Evolutionary conservation across 345 rosid genomes (phyloP).

Genomic region (Populus euphratica): DNA sequence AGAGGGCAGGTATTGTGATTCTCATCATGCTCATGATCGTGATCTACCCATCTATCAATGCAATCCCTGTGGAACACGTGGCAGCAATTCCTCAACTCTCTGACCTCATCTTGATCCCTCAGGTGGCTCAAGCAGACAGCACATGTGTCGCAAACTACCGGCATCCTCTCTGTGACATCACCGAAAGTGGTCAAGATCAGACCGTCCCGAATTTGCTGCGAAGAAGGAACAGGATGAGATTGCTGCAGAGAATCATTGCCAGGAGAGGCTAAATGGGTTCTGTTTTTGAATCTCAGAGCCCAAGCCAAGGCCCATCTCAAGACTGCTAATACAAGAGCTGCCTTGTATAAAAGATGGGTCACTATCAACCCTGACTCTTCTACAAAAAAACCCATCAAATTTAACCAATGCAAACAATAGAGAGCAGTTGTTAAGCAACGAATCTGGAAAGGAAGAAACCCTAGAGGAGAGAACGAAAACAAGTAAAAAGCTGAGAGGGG

Average conservation of each 20-base stretch:
- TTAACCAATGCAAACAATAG: not conserved
- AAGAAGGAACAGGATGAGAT: conserved; percentile 20
- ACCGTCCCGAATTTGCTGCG: conserved; percentile 48
- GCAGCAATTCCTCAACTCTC: conserved; percentile 78
- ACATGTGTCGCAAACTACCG: conserved; percentile 48
- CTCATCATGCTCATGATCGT: conserved; percentile 46
- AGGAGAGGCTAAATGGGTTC: conserved; percentile 13
- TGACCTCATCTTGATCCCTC: conserved; percentile 52
- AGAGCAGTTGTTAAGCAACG: not conserved
- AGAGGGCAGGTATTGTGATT: conserved; percentile 77
- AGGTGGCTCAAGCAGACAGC: conserved; percentile 74
- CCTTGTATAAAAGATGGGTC: conserved; percentile 64
- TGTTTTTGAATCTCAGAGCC: conserved; percentile 47
- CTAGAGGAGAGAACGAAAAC: not conserved
- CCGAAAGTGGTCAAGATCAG: conserved; percentile 57
- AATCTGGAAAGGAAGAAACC: not conserved
- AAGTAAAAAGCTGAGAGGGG: not conserved
- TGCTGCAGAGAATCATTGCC: conserved; percentile 10
- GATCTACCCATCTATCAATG: conserved; percentile 82
- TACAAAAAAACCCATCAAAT: conserved; percentile 53
- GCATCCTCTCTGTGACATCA: conserved; percentile 43
- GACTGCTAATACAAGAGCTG: conserved; percentile 63
- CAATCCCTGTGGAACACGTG: conserved; percentile 91
- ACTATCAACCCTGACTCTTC: conserved; percentile 58
- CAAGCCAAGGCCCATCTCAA: conserved; percentile 69